phyloP scores from a whole-genome alignment of 2,329 filamentous ascomycete species.

The Talaromyces sp. region DNA sequence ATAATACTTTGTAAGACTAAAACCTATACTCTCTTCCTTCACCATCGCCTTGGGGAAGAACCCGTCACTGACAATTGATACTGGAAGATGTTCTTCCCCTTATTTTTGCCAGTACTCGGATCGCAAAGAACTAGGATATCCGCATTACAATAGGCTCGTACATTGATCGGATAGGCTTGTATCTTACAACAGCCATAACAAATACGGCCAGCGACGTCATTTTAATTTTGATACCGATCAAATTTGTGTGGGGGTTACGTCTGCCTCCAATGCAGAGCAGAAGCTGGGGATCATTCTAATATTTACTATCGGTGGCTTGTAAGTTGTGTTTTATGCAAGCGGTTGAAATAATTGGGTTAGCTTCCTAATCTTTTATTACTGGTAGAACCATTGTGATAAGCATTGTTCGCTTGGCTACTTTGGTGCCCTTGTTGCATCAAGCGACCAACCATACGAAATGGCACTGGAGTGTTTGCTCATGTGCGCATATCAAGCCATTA shows the following conservation, averaged over 20 bases:
- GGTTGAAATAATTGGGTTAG: background rate
- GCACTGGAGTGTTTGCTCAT: slow-evolving; percentile 15
- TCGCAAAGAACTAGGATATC: slow-evolving; percentile 18
- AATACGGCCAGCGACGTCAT: slow-evolving; percentile 21
- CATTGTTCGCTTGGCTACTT: slow-evolving; percentile 20
- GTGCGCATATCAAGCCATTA: background rate
- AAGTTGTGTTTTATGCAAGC: background rate
- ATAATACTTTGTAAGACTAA: slow-evolving; percentile 2
- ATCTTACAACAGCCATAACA: slow-evolving; percentile 18
- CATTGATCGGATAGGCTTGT: slow-evolving; percentile 14
- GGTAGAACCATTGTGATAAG: slow-evolving; percentile 19
- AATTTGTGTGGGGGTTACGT: slow-evolving; percentile 13
- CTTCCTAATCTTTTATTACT: background rate
- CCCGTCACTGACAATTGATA: background rate
- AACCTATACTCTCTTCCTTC: background rate
- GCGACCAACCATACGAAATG: slow-evolving; percentile 16
- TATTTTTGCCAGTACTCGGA: slow-evolving; percentile 20
- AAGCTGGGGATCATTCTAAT: slow-evolving; percentile 15
- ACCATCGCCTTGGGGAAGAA: background rate
- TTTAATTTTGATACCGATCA: slow-evolving; percentile 19
- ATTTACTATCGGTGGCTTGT: background rate
- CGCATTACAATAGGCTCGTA: slow-evolving; percentile 15
- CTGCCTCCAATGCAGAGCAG: slow-evolving; percentile 15
- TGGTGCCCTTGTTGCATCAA: slow-evolving; percentile 17
- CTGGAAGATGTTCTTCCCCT: background rate